phyloP scores from a whole-genome alignment of 169 alveolate genomes.

The Eimeria praecox region DNA sequence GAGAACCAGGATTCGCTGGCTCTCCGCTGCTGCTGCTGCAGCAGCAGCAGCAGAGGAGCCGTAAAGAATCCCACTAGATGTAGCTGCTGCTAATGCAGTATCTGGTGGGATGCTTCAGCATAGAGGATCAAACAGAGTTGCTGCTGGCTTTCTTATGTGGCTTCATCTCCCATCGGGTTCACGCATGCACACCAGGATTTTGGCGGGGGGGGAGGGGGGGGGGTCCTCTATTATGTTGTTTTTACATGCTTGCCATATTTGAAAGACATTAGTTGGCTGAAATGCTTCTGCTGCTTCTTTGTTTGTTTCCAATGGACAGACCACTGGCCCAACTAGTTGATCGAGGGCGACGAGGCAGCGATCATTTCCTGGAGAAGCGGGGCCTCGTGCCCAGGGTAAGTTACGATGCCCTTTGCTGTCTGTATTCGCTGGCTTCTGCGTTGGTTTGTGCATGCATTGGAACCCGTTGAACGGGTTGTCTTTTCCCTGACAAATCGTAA shows the following conservation, averaged over 20 bases:
- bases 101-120: background rate
- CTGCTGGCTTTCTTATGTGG: background rate
- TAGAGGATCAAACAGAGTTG: background rate
- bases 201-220: too few species aligned
- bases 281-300: background rate
- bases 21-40: background rate
- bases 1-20: too few species aligned
- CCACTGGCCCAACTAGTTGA: constrained; percentile 56
- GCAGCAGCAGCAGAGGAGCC: too few species aligned
- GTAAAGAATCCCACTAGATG: too few species aligned
- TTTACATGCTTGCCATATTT: background rate
- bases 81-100: background rate
- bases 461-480: background rate
- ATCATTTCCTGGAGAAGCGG: constrained; percentile 35
- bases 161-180: background rate
- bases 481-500: background rate
- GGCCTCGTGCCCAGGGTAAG: constrained; percentile 19
- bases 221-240: background rate
- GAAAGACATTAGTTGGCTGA: background rate
- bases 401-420: background rate
- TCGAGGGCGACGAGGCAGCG: constrained; percentile 52
- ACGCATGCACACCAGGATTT: background rate
- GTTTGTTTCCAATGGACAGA: constrained; percentile 2
- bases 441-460: background rate
- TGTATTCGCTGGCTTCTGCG: background rate